A percentile compares a stretch with the other conserved stretches of the same genome.
These are phyloP conservation scores for Phytophthora megakarya DNA, from an alignment of 352 stramenopile genomes.

Conservation along the genomic window DNA sequence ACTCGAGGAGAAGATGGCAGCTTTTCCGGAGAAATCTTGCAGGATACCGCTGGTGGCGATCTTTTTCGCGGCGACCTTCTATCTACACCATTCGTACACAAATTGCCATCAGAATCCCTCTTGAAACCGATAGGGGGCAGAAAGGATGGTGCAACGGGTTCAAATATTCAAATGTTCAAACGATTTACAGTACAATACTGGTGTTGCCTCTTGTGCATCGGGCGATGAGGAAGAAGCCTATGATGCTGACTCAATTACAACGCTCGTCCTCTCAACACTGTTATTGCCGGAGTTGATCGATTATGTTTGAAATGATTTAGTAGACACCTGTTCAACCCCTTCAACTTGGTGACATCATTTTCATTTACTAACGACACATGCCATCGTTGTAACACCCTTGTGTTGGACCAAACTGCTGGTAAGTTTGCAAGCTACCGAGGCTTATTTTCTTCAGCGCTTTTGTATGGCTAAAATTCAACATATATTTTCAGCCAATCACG, in stretches of 20 bases:
- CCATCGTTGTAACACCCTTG: too few relatives aligned
- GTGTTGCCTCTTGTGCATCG: too few relatives aligned
- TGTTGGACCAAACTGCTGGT: too few relatives aligned
- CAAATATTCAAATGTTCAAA: too few relatives aligned
- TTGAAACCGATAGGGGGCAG: neutral
- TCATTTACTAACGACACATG: neutral
- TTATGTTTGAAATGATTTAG: neutral
- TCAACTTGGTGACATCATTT: neutral
- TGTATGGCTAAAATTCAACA: too few relatives aligned
- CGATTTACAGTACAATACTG: too few relatives aligned
- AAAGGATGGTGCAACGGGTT: neutral
- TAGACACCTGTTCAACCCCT: neutral
- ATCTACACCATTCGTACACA: conserved; percentile 9
- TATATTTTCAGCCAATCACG: too few relatives aligned
- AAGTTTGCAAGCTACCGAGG: too few relatives aligned
- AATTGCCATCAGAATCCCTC: neutral
- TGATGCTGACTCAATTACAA: too few relatives aligned
- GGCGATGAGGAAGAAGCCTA: neutral
- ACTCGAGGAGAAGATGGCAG: neutral
- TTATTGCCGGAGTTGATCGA: neutral
- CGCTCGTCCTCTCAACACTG: neutral
- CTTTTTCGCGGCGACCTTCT: conserved; percentile 7
- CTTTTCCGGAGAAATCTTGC: neutral
- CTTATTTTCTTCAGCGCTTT: too few relatives aligned
- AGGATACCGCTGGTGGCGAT: neutral